Percentiles rank a stretch among this genome's conserved stretches.
Conservation (phyloP, 116 monocot species). For the Papilionanthe hybrid region DNA sequence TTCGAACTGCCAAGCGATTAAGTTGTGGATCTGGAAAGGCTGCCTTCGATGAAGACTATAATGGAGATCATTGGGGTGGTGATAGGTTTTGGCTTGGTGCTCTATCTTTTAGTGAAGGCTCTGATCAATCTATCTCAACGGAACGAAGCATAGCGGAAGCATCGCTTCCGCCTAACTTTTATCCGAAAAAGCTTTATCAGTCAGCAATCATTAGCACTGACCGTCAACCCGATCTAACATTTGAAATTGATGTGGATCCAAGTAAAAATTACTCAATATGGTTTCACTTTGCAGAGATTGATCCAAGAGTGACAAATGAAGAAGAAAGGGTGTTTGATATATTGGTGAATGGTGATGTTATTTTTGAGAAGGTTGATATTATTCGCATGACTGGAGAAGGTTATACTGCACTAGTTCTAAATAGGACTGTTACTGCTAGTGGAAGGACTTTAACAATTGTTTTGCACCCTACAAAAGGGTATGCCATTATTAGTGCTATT, state of each 20-base stretch:
- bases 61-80: conserved; percentile 85
- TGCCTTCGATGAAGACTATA: conserved; percentile 78
- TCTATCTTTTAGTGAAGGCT: conserved; percentile 41
- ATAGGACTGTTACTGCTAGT: conserved; percentile 51
- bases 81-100: conserved; percentile 79
- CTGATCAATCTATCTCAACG: conserved; percentile 72
- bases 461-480: conserved; percentile 54
- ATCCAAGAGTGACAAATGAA: conserved; percentile 35
- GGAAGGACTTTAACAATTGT: conserved; percentile 58
- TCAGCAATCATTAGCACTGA: conserved; percentile 83
- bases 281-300: conserved; percentile 97
- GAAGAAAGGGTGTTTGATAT: conserved; percentile 78
- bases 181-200: conserved; percentile 69
- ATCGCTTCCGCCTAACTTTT: conserved; percentile 72
- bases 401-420: conserved; percentile 77
- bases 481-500: conserved; percentile 79
- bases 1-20: conserved; percentile 73
- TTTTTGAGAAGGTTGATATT: conserved; percentile 62
- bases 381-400: conserved; percentile 48
- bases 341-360: conserved; percentile 63
- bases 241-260: conserved; percentile 77
- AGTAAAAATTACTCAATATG: conserved; percentile 88
- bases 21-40: conserved; percentile 63
- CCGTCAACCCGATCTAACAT: conserved; percentile 52
- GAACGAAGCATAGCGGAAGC: conserved; percentile 52